A percentile compares a stretch with the other conserved stretches of the same genome.
Conservation (phyloP, 1,139 yeast genomes). For the Maudiozyma humilis region DNA sequence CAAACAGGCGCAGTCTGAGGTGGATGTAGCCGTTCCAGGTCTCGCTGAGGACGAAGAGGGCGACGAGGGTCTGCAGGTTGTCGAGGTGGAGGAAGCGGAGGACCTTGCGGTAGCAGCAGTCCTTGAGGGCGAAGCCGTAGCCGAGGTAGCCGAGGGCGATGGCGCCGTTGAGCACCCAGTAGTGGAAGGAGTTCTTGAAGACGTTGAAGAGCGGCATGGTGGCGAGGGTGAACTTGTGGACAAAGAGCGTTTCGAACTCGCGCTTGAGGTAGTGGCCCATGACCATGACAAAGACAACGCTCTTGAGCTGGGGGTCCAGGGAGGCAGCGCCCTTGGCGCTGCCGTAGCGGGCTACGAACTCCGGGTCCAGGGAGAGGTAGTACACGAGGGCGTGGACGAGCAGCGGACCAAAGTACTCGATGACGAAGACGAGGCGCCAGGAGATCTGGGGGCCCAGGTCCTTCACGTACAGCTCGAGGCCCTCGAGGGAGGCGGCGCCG, state of each 20-base stretch:
- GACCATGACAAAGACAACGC: conserved; percentile 37
- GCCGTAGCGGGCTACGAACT: conserved; percentile 12
- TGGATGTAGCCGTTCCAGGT: conserved; percentile 67
- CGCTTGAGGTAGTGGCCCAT: conserved; percentile 77
- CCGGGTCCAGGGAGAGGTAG: conserved; percentile 18
- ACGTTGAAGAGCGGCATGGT: conserved; percentile 89
- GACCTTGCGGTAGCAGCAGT: conserved; percentile 17
- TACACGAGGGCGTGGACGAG: conserved; percentile 68
- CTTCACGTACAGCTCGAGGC: conserved; percentile 44
- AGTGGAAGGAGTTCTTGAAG: conserved; percentile 83
- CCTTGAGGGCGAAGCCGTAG: conserved; percentile 41
- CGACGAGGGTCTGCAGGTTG: conserved; percentile 31
- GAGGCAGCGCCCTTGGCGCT: conserved; percentile 6
- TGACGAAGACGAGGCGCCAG: conserved; percentile 80
- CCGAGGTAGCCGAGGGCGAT: conserved; percentile 62
- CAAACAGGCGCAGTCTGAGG: conserved; percentile 34
- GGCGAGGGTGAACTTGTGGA: conserved; percentile 76
- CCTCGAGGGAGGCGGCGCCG: conserved; percentile 29
- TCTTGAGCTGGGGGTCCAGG: conserved; percentile 21
- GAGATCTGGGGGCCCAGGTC: conserved; percentile 91
- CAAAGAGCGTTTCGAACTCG: conserved; percentile 74
- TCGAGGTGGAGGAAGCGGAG: conserved; percentile 16
- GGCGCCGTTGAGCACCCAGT: conserved; percentile 83
- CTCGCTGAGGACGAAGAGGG: conserved; percentile 59
- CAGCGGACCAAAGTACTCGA: conserved; percentile 87